Percentiles rank a stretch among this genome's conserved stretches.
phyloP scores from a whole-genome alignment of 108 stramenopile genomes.

The Discostella stelligeroides region DNA sequence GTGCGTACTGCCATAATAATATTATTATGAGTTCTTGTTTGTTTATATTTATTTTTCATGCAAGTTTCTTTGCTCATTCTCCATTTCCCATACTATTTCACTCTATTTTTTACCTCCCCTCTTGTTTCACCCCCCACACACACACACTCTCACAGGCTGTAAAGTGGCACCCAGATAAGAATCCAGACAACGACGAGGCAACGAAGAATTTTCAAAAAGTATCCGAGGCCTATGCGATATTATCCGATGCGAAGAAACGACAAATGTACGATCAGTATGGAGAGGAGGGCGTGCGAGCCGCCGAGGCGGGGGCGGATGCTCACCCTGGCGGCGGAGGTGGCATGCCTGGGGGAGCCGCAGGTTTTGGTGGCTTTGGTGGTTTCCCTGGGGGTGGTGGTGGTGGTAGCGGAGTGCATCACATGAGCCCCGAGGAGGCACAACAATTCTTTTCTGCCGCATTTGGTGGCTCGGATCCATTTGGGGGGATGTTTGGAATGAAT shows the following conservation, averaged over 20 bases:
- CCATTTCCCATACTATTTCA: no score
- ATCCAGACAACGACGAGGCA: constrained; percentile 81
- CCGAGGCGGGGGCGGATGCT: constrained; percentile 65
- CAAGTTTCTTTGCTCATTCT: no score
- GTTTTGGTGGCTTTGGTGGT: constrained; percentile 53
- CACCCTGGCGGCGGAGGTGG: constrained; percentile 46
- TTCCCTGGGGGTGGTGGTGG: constrained; percentile 54
- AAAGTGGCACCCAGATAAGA: constrained; percentile 92
- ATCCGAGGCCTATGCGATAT: constrained; percentile 79
- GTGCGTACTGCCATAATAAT: no score
- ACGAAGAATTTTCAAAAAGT: constrained; percentile 90
- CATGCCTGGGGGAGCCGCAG: constrained; percentile 49
- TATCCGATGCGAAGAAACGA: constrained; percentile 82
- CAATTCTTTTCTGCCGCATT: constrained; percentile 78
- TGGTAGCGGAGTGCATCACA: constrained; percentile 61
- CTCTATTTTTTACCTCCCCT: no score
- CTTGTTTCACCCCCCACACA: no score
- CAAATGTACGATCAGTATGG: constrained; percentile 88
- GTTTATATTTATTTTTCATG: no score
- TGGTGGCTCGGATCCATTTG: constrained; percentile 88
- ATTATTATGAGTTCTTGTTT: no score
- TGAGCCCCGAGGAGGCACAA: constrained; percentile 84
- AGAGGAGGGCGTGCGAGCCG: constrained; percentile 65
- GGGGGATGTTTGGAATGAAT: constrained; percentile 58
- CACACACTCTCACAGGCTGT: no score